Evolutionary conservation across 2,329 filamentous ascomycete species (phyloP), one percentile per base, ranked within the genome.

Genomic region (Epichloe festucae): DNA sequence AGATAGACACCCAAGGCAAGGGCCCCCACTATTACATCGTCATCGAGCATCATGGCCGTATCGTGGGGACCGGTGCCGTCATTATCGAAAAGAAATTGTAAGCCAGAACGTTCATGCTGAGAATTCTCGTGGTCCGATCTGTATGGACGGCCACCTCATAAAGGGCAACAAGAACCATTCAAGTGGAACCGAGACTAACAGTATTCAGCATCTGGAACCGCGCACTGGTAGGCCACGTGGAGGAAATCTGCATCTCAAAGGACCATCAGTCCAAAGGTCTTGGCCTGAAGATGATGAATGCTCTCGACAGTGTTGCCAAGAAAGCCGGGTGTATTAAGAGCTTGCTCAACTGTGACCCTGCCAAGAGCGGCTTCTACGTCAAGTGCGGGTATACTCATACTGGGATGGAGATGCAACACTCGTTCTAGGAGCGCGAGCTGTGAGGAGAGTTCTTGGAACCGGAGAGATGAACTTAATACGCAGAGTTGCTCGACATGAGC

Each of bases 251-350:
- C 3, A 84, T 93, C 34, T 76, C 82, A 48, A 83, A 84, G 67
- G 82, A 86, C 52, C 84, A 90, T 67, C 87, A 90, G 65, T 85
- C 86, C 34, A 89, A 89, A 73, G 89, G 87, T 61, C 70, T 93
- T 17, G 87, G 87, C 0, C 63, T 88, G 63, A 74, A 79, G 57
- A 83, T 93, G 60, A 89, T 93, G 53, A 79, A 88, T 68, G 84
- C 87, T 5, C 70, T 91, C 59, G 85, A 90, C 63, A 81, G 76
- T 56, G 77, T 91, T 27, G 85, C 85, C 3, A 74, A 79, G 63
- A 77, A 82, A 56, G 78, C 85, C 44, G 87, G 87, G 5, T 91
- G 87, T 65, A 89, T 89, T 63, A 91, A 86, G 78, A 84, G 76
- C 42, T 89, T 90, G 54, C 73, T 91, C 51, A 87, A 91, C 62